These are phyloP conservation scores for Trichosporon coremiiforme DNA, from an alignment of 1,284 basidiomycete species.

Conservation along the genomic window DNA sequence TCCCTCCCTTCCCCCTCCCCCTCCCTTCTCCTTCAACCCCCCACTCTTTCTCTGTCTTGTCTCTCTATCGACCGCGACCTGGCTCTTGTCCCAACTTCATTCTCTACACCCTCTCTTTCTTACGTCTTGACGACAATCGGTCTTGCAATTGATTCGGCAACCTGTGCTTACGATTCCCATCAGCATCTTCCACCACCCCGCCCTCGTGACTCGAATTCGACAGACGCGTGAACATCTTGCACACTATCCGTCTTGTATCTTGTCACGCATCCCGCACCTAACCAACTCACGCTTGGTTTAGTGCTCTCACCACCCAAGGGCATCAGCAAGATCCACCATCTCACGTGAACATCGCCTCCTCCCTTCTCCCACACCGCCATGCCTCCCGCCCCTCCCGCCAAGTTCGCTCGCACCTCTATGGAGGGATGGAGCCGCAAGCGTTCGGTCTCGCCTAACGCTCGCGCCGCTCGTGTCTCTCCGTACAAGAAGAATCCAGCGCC, in stretches of 20 bases:
- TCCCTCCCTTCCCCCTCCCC: neutral
- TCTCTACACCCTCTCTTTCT: slow-evolving; percentile 22
- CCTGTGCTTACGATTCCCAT: slow-evolving; percentile 27
- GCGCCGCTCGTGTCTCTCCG: slow-evolving; percentile 30
- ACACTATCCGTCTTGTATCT: slow-evolving; percentile 11
- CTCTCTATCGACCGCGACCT: slow-evolving; percentile 19
- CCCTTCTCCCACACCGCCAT: slow-evolving; percentile 30
- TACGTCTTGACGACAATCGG: slow-evolving; percentile 19
- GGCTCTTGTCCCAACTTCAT: slow-evolving; percentile 22
- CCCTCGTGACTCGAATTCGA: slow-evolving; percentile 4
- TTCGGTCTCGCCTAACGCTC: slow-evolving; percentile 43
- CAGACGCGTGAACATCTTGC: slow-evolving; percentile 16
- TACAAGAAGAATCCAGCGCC: slow-evolving; percentile 29
- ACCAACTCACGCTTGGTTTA: slow-evolving; percentile 7
- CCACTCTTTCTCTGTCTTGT: slow-evolving; percentile 17
- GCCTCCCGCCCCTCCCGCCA: slow-evolving; percentile 48
- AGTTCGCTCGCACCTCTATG: slow-evolving; percentile 48
- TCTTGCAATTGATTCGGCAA: slow-evolving; percentile 19
- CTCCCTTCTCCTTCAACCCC: neutral
- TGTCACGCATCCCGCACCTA: slow-evolving; percentile 17
- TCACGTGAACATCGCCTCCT: slow-evolving; percentile 3
- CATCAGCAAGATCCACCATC: slow-evolving; percentile 1
- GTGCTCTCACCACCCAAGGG: slow-evolving; percentile 9
- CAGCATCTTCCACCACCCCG: slow-evolving; percentile 12
- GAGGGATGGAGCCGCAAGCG: slow-evolving; percentile 51